A percentile compares a stretch with the other conserved stretches of the same genome.
phyloP scores from a whole-genome alignment of 2,329 filamentous ascomycete species.

The Clonostachys chloroleuca region DNA sequence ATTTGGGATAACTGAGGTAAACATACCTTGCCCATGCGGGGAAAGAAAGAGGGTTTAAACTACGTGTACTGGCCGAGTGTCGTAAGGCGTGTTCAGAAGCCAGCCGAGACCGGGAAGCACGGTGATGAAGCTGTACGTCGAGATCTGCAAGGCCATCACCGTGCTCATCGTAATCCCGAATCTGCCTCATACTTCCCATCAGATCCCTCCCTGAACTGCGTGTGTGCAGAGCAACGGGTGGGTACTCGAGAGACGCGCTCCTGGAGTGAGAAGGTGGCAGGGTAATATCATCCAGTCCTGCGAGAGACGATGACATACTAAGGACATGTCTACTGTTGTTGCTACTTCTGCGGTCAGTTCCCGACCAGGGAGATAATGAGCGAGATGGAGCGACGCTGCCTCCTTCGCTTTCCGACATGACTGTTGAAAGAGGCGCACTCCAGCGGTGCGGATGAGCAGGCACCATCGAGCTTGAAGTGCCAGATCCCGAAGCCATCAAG shows the following conservation, averaged over 20 bases:
- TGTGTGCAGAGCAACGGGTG: conserved; percentile 33
- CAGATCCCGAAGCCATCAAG: neutral
- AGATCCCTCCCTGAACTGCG: conserved; percentile 27
- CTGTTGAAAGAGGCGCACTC: conserved; percentile 61
- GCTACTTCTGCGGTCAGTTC: conserved; percentile 40
- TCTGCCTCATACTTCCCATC: conserved; percentile 32
- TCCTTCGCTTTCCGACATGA: conserved; percentile 57
- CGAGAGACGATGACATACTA: conserved; percentile 53
- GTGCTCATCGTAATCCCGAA: conserved; percentile 58
- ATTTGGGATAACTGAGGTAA: too few relatives aligned
- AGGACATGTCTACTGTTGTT: conserved; percentile 49
- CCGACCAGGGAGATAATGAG: conserved; percentile 37
- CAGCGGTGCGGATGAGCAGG: conserved; percentile 48
- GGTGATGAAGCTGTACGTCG: conserved; percentile 38
- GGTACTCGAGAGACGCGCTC: conserved; percentile 44
- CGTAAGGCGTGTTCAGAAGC: conserved; percentile 46
- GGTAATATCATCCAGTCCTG: conserved; percentile 32
- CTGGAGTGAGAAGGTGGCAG: conserved; percentile 29
- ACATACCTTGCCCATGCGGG: conserved; percentile 45
- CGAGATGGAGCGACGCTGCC: conserved; percentile 44
- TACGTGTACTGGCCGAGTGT: conserved; percentile 46
- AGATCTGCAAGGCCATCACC: conserved; percentile 61
- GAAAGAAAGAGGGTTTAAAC: conserved; percentile 36
- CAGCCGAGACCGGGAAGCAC: conserved; percentile 50
- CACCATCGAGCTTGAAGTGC: conserved; percentile 5